A percentile compares a stretch with the other conserved stretches of the same genome.
These are phyloP conservation scores for Xylariomycetidae sp. DNA, from an alignment of 2,329 filamentous ascomycete genomes.

Conservation along the genomic window DNA sequence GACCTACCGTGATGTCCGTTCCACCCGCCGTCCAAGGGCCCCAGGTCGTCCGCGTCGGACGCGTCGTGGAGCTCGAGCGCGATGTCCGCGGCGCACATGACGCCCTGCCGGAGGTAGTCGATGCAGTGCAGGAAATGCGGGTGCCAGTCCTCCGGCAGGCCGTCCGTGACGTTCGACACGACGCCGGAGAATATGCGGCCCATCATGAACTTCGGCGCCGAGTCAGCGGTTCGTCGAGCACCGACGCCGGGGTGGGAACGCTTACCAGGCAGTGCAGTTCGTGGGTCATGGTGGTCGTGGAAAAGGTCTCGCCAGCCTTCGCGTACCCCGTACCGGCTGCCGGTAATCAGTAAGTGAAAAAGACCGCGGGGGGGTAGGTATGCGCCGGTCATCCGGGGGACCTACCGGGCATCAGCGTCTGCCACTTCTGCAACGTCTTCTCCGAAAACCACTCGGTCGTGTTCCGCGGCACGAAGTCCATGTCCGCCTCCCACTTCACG, in stretches of 20 bases:
- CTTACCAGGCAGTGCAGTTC: constrained; percentile 30
- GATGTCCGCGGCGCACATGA: constrained; percentile 21
- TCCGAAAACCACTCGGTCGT: constrained; percentile 31
- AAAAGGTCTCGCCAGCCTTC: constrained; percentile 30
- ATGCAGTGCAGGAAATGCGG: constrained; percentile 18
- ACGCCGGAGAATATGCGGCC: constrained; percentile 26
- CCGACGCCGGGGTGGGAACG: background rate
- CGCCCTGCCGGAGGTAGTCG: constrained; percentile 20
- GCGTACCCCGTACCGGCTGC: constrained; percentile 32
- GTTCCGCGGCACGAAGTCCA: constrained; percentile 29
- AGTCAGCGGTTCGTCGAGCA: background rate
- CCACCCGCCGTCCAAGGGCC: constrained; percentile 18
- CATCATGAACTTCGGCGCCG: constrained; percentile 26
- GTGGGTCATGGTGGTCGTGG: constrained; percentile 31
- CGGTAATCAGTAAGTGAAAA: too few species aligned
- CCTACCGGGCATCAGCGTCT: constrained; percentile 29
- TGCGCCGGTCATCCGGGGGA: background rate
- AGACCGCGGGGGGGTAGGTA: background rate
- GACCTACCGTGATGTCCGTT: constrained; percentile 16
- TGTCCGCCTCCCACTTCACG: constrained; percentile 28
- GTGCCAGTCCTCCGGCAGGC: constrained; percentile 22
- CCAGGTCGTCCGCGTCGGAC: constrained; percentile 16
- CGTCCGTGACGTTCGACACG: constrained; percentile 9
- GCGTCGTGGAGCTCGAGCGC: constrained; percentile 18
- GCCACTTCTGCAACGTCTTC: constrained; percentile 29